Percentiles rank a stretch among this genome's conserved stretches.
Evolutionary conservation across 2,329 filamentous ascomycete genomes (phyloP).

Genomic region (Exophiala viscosa): DNA sequence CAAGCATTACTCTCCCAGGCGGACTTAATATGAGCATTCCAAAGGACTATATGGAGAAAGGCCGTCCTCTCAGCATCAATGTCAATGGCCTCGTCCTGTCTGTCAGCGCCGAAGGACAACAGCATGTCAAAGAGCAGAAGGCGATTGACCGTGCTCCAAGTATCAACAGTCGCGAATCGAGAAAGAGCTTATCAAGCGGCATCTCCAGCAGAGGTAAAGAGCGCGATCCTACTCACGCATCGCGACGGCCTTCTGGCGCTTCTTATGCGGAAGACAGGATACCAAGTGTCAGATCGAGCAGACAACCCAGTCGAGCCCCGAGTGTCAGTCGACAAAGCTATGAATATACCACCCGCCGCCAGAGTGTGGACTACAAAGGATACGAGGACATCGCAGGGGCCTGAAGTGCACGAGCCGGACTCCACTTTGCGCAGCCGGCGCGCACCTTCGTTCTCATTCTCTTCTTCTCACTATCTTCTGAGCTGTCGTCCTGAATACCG

Average conservation of each 20-base stretch:
- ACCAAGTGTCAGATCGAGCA: constrained; percentile 13
- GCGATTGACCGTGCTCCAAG: constrained; percentile 23
- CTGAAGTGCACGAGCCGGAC: too few relatives aligned
- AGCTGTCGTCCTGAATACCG: too few relatives aligned
- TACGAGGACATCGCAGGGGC: too few relatives aligned
- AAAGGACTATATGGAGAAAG: constrained; percentile 16
- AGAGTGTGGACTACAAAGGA: constrained; percentile 16
- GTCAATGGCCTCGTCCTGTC: constrained; percentile 14
- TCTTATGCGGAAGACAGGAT: constrained; percentile 19
- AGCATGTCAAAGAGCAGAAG: constrained; percentile 17
- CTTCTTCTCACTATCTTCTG: too few relatives aligned
- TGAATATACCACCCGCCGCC: constrained; percentile 11
- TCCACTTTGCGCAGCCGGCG: too few relatives aligned
- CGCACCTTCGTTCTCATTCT: too few relatives aligned
- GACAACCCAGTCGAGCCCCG: constrained; percentile 20
- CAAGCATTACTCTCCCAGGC: constrained; percentile 17
- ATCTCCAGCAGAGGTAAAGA: constrained; percentile 9
- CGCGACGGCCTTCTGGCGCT: constrained; percentile 15
- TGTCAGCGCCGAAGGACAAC: constrained; percentile 12
- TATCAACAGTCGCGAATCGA: constrained; percentile 17
- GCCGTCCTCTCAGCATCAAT: constrained; percentile 22
- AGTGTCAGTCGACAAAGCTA: constrained; percentile 10
- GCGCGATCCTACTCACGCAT: constrained; percentile 6
- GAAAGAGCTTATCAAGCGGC: constrained; percentile 18
- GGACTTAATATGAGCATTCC: constrained; percentile 23